Base-by-base conservation (phyloP, 306 rosid species). In the Begonia fuchsioides region DNA sequence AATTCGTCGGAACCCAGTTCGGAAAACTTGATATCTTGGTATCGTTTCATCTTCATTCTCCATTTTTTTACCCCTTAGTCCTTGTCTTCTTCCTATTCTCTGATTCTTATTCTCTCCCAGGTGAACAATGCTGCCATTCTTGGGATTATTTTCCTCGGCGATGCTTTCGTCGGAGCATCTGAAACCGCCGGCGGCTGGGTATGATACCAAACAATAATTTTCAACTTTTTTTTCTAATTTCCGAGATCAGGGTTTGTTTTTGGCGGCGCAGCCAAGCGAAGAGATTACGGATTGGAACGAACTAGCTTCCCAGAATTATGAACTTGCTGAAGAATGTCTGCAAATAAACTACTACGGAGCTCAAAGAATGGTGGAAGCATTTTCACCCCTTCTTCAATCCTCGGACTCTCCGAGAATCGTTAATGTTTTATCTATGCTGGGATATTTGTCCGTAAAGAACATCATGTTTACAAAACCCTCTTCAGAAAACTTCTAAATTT, bases 1-100 rank as follows among this genome's bases (percentile, higher is more conserved):
- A 61, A 41, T 71, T 71, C 49, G 17, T 71, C 59, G 53, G 46
- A 38, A 57, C 64, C 53, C 67, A 47, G 5, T 65, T 65, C 26
- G 71, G 68, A 1, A 70, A 60, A 44, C 64, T 70, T 50, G 71
- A 70, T 49, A 65, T 65, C 50, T 52, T 65, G 76, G 82, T 75
- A n/a, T n/a, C n/a, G n/a, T n/a, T n/a, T n/a, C n/a, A n/a, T n/a
- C n/a, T n/a, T n/a, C n/a, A n/a, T n/a, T n/a, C n/a, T n/a, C n/a
- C n/a, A n/a, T n/a, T n/a, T n/a, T n/a, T n/a, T n/a, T n/a, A n/a
- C n/a, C n/a, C n/a, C n/a, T n/a, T n/a, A n/a, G n/a, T n/a, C n/a
- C n/a, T n/a, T n/a, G n/a, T n/a, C n/a, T n/a, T n/a, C n/a, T n/a
- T n/a, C n/a, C n/a, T n/a, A n/a, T n/a, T n/a, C n/a, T n/a, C n/a